Base-by-base conservation (phyloP, 148 eudicot species). In the Vaccinium vitisidaea region DNA sequence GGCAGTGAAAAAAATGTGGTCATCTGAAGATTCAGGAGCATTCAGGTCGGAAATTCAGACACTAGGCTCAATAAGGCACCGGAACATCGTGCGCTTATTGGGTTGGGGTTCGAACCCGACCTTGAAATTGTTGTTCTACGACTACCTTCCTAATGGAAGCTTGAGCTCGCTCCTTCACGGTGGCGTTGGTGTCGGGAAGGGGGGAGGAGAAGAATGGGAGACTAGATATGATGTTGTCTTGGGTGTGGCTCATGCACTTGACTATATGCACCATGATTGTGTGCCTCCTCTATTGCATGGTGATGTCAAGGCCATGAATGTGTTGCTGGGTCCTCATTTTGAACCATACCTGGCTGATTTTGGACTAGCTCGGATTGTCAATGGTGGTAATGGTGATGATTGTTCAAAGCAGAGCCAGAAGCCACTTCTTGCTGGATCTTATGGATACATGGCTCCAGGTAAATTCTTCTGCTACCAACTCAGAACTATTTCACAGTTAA, bases 371-470 rank as follows among this genome's bases (percentile, higher is more conserved):
- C 91, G 90, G 87, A 90, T 88, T 82, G 89, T 95, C 59, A 75
- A 84, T 52, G 77, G 82, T 75, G 83, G 61, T 53, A 48, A 30
- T 15, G 70, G 84, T 50, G 86, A 70, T 78, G 91, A 85, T 69
- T 14, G 77, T 71, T 74, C 90, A 67, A 93, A 93, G 87, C 88
- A 83, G 84, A 88, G 80, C 58, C 96, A 89, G 58, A 93, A 91
- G 83, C 94, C 98, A 65, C 92, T 91, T 6, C 91, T 97, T 8
- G 98, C 98, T 53, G 99, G 99, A 82, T 95, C 99, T 83, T 97
- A 95, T 84, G 99, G 99, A 15, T 97, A 97, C 76, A 97, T 97
- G 99, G 99, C 99, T 85, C 99, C 99, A 14, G 99, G 99, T 97
- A 90, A 84, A 84, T 67, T 56, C 15, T 67, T 25, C 12, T 25